phyloP scores from a whole-genome alignment of 1,284 basidiomycete species.

The Rhodotorula sp. region DNA sequence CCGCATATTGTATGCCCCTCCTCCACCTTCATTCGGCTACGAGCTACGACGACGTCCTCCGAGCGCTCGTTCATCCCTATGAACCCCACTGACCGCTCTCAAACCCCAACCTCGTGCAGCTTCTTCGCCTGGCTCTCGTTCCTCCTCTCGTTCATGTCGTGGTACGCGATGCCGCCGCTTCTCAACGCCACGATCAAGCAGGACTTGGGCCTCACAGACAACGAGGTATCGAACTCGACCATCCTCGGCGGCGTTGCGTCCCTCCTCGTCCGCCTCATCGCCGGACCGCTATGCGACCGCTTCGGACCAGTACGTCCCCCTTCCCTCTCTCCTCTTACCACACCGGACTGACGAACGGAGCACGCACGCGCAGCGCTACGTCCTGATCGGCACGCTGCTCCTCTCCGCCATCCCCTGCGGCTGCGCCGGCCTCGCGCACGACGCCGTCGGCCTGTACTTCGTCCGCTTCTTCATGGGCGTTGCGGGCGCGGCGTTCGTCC shows the following conservation, averaged over 20 bases:
- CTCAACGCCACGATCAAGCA: conserved; percentile 27
- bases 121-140: conserved; percentile 53
- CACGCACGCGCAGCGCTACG: conserved; percentile 52
- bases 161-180: conserved; percentile 55
- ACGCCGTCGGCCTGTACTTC: conserved; percentile 57
- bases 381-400: conserved; percentile 63
- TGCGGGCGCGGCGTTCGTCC: conserved; percentile 57
- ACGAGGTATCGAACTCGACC: conserved; percentile 59
- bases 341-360: neutral
- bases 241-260: conserved; percentile 62
- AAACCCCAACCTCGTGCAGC: neutral
- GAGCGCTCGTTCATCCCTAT: neutral
- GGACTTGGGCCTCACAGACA: conserved; percentile 60
- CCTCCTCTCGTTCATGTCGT: conserved; percentile 59
- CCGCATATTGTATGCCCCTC: conserved; percentile 24
- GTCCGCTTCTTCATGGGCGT: conserved; percentile 59
- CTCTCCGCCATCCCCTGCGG: conserved; percentile 67
- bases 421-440: conserved; percentile 60
- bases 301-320: conserved; percentile 36
- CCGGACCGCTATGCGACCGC: conserved; percentile 63
- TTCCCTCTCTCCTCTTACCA: neutral
- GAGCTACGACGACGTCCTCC: too few species aligned
- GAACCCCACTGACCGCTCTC: neutral
- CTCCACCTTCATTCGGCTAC: neutral
- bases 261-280: conserved; percentile 57